Base-by-base conservation (phyloP, 495 filamentous ascomycete genomes). In the Astrocystis sublimbata region DNA sequence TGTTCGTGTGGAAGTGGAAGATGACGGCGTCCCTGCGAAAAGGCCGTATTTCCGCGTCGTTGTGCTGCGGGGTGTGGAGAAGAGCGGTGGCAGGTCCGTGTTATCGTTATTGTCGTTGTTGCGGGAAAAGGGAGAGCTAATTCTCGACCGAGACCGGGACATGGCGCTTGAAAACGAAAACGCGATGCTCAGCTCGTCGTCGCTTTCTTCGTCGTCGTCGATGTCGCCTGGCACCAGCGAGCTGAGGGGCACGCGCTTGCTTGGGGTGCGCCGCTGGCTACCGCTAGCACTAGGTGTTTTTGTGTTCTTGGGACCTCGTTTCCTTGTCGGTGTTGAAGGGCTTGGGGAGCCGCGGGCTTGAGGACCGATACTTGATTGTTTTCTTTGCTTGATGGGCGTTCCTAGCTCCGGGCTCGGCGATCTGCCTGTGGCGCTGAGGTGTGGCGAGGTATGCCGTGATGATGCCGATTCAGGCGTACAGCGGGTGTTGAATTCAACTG, bases 241-340 rank as follows among this genome's bases (percentile, higher is more conserved):
- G 12, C 61, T 57, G 1, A 72, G 62, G 6, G 68, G 40, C 21
- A 50, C 60, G 28, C 60, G 65, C 41, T 52, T 63, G 33, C 55
- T 47, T 51, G 65, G 13, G 4, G 40, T 62, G 30, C 30, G 65
- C 10, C 47, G 54, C 19, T 24, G 38, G 31, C 57, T 54, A 35
- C 38, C 31, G 31, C 47, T n/a, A n/a, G n/a, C n/a, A n/a, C n/a
- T n/a, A n/a, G n/a, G 46, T 13, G 24, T 46, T 46, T 53, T 38
- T 46, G 24, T 47, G 21, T 17, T 13, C 15, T 17, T 13, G 15
- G 43, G 26, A 15, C 51, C 60, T n/a, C 36, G 61, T 17, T 38
- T 62, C 26, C 66, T 68, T 42, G 67, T 72, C 4, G 70, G 65
- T 12, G 70, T 72, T 42, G 51, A 59, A 13, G 70, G 68, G 24